Percentiles rank a stretch among this genome's conserved stretches.
These are phyloP conservation scores for Dactylellina haptotyla DNA, from an alignment of 2,329 filamentous ascomycete species.

Conservation along the genomic window DNA sequence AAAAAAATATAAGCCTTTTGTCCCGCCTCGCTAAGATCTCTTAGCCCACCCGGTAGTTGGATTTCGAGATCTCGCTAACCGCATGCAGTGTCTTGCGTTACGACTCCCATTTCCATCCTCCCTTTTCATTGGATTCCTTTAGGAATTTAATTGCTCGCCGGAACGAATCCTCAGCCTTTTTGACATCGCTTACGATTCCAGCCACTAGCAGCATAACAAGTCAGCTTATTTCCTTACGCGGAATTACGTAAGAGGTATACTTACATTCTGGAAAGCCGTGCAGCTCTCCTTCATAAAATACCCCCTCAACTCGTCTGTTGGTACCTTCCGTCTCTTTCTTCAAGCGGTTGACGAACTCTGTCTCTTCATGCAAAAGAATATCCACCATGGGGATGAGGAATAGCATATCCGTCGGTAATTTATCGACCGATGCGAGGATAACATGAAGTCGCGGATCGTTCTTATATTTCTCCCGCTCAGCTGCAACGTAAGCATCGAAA, in stretches of 20 bases:
- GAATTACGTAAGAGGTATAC: conserved; percentile 1
- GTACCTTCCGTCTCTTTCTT: conserved; percentile 57
- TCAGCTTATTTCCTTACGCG: neutral
- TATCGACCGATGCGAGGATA: conserved; percentile 60
- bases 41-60: too few species aligned
- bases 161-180: conserved; percentile 42
- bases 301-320: conserved; percentile 55
- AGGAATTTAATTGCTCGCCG: conserved; percentile 17
- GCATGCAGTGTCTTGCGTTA: neutral
- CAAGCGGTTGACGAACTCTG: conserved; percentile 61
- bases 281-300: conserved; percentile 58
- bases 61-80: too few species aligned
- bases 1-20: too few species aligned
- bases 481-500: conserved; percentile 63
- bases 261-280: conserved; percentile 60
- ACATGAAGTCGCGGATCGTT: conserved; percentile 62
- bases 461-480: conserved; percentile 57
- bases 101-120: conserved; percentile 32
- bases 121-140: conserved; percentile 30
- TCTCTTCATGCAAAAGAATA: conserved; percentile 63
- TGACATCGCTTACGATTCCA: conserved; percentile 47
- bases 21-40: too few species aligned
- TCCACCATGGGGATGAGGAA: conserved; percentile 63
- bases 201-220: conserved; percentile 40
- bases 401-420: conserved; percentile 62